Base-by-base conservation (phyloP, 2,329 filamentous ascomycete species). In the Trichoderma koningii region DNA sequence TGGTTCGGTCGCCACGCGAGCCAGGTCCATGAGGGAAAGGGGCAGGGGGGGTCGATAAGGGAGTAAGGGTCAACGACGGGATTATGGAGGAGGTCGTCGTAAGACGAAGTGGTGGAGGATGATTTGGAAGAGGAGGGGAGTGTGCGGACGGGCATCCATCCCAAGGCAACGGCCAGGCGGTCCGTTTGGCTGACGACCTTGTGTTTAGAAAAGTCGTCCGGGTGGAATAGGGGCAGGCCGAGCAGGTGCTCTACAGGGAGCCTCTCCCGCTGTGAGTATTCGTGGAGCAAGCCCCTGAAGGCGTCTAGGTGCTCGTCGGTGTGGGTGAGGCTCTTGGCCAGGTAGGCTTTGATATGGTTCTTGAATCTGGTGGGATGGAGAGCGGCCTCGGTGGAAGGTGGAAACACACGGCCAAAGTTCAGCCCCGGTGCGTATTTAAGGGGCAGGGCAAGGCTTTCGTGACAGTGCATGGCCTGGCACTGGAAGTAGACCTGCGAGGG, bases 1-100 rank as follows among this genome's bases (percentile, higher is more conserved):
- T 67, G 61, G 3, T 74, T 71, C 7, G 72, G 66, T 28, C 71
- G 72, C 76, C 76, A 78, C 4, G 75, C 71, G 7, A 78, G 72
- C 76, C 76, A 78, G 4, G 75, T 76, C 76, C 76, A 78, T 0
- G 76, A 78, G 2, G 76, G 76, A 51, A 74, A 76, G 3, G 69
- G 59, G 26, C 69, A 50, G 7, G 44, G 57, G 17, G 55, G 38
- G 23, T 64, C 70, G 17, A 72, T 69, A 44, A 70, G 70, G 42
- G 67, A 71, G 64, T 73, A 71, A 28, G 73, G 73, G 47, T 72
- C 69, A n/a, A 65, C 47, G 19, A 52, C 53, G n/a, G 53, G 55
- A 15, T 19, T 56, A 5, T 61, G 55, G 17, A 55, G 34, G 26
- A 59, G 50, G 55, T 66, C 65, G 44, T 66, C 62, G 19, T 66